Conservation (phyloP, 352 stramenopile species). For the Globisporangium cylindrosporum region DNA sequence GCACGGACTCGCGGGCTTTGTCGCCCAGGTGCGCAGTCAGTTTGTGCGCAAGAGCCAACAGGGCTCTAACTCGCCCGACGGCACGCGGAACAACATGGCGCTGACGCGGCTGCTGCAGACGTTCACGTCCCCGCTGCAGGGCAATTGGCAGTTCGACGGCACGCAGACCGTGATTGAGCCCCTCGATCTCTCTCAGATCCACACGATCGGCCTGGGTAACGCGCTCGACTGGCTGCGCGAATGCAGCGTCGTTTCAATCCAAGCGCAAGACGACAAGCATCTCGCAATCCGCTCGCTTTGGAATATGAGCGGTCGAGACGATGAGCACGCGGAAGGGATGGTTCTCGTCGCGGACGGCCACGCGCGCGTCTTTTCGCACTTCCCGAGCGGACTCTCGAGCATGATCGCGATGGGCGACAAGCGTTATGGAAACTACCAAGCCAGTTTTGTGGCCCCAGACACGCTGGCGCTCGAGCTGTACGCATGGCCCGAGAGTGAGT, state of each 20-base stretch:
- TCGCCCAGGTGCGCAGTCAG: conserved; percentile 33
- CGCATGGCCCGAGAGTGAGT: conserved; percentile 6
- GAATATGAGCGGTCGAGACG: neutral
- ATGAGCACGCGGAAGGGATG: neutral
- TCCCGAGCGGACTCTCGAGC: conserved; percentile 16
- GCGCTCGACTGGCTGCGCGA: conserved; percentile 19
- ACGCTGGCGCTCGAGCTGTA: conserved; percentile 13
- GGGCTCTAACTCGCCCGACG: neutral
- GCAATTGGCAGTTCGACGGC: conserved; percentile 12
- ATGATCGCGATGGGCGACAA: conserved; percentile 12
- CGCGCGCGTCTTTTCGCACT: conserved; percentile 15
- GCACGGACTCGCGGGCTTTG: conserved; percentile 35
- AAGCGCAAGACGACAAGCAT: conserved; percentile 8
- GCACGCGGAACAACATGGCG: conserved; percentile 12
- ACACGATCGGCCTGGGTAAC: conserved; percentile 5
- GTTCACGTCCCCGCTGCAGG: conserved; percentile 12
- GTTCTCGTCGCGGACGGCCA: conserved; percentile 8
- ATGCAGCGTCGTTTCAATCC: conserved; percentile 10
- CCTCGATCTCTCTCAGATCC: neutral
- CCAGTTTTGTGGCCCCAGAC: conserved; percentile 10
- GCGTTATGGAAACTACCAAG: conserved; percentile 15
- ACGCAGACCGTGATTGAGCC: conserved; percentile 8
- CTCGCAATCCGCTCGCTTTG: conserved; percentile 12
- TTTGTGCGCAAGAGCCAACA: conserved; percentile 16
- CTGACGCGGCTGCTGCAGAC: conserved; percentile 13